Percentiles rank a stretch among this genome's conserved stretches.
phyloP scores from a whole-genome alignment of 352 stramenopile species.

The Globisporangium paddicum region DNA sequence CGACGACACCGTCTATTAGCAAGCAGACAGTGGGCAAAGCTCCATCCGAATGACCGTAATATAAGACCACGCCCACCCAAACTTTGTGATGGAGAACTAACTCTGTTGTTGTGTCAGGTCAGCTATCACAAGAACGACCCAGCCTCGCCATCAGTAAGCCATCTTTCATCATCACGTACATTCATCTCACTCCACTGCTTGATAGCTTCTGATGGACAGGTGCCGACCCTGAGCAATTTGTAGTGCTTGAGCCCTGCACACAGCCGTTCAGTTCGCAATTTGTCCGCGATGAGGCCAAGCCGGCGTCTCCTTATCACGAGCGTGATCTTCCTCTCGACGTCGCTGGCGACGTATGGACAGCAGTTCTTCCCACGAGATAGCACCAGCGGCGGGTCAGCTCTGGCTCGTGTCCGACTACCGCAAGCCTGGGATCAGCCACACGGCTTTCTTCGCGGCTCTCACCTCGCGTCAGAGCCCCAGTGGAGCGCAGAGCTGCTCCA shows the following conservation, averaged over 20 bases:
- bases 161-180: too few relatives aligned
- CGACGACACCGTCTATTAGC: slow-evolving; percentile 4
- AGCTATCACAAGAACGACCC: too few relatives aligned
- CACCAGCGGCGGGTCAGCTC: neutral
- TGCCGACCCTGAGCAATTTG: too few relatives aligned
- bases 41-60: slow-evolving; percentile 51
- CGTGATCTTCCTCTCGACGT: neutral
- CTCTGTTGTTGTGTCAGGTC: too few relatives aligned
- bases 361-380: neutral
- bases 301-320: slow-evolving; percentile 1
- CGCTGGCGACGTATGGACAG: neutral
- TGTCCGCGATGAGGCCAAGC: neutral
- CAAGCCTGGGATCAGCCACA: neutral
- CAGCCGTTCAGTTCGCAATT: slow-evolving; percentile 60
- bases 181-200: too few relatives aligned
- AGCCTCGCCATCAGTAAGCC: too few relatives aligned
- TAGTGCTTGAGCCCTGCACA: too few relatives aligned
- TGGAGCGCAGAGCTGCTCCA: too few relatives aligned
- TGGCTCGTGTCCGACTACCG: neutral
- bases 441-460: neutral
- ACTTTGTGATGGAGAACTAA: too few relatives aligned
- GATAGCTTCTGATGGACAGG: too few relatives aligned
- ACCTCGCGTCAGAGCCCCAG: too few relatives aligned
- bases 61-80: neutral
- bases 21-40: slow-evolving; percentile 79